Conservation (phyloP, 352 stramenopile genomes). For the Phytophthora agathidicida region DNA sequence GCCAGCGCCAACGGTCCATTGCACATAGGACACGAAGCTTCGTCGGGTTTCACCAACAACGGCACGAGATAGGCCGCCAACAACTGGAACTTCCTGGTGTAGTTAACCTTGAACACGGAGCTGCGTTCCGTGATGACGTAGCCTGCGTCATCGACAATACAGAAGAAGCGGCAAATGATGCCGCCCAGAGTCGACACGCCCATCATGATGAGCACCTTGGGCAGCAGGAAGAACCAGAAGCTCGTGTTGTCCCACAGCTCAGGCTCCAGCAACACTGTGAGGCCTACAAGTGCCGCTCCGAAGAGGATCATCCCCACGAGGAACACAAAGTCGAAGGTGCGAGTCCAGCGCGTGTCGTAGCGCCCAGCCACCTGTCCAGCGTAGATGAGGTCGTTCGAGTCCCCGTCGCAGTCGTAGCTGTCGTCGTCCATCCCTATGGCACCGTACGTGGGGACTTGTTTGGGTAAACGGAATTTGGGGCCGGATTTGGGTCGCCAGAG, state of each 20-base stretch:
- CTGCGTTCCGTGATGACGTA: constrained; percentile 87
- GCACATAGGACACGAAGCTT: constrained; percentile 42
- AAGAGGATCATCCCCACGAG: constrained; percentile 69
- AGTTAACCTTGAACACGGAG: constrained; percentile 89
- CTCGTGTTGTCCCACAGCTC: constrained; percentile 65
- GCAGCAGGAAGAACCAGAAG: constrained; percentile 85
- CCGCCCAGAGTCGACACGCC: constrained; percentile 75
- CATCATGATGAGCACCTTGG: constrained; percentile 87
- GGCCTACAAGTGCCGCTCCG: constrained; percentile 41
- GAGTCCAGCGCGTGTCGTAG: constrained; percentile 86
- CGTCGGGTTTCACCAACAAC: constrained; percentile 71
- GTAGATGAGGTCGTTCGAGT: constrained; percentile 87
- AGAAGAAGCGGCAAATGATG: constrained; percentile 85
- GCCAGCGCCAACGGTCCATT: constrained; percentile 68
- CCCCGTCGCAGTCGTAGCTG: constrained; percentile 77
- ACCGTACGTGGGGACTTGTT: constrained; percentile 82
- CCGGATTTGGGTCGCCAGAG: constrained; percentile 74
- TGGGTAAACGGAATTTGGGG: constrained; percentile 82
- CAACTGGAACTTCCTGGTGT: constrained; percentile 84
- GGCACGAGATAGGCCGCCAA: constrained; percentile 84
- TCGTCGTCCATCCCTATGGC: constrained; percentile 66
- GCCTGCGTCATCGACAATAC: constrained; percentile 77
- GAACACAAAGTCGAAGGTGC: constrained; percentile 87
- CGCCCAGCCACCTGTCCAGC: constrained; percentile 76
- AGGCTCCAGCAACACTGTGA: constrained; percentile 67